Evolutionary conservation across 2,329 filamentous ascomycete species (phyloP).

Genomic region (Fusarium bactridioides): DNA sequence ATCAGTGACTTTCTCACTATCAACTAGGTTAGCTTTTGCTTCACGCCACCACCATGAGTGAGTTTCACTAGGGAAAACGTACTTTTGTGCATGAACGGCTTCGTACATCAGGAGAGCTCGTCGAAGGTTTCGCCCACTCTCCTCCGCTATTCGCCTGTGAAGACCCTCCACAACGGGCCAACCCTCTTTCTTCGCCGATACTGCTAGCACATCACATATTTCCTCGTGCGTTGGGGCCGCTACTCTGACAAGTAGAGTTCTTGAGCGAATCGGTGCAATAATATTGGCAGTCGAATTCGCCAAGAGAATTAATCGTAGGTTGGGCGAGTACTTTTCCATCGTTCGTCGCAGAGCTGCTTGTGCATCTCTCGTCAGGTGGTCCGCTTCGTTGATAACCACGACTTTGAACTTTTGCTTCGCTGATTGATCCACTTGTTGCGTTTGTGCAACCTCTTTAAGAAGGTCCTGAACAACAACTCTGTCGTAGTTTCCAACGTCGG

Average conservation of each 20-base stretch:
- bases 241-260: slow-evolving; percentile 90
- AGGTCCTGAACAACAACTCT: slow-evolving; percentile 95
- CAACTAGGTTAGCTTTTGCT: slow-evolving; percentile 41
- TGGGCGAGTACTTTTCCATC: slow-evolving; percentile 99
- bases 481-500: slow-evolving; percentile 95
- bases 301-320: slow-evolving; percentile 87
- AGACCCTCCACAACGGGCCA: slow-evolving; percentile 80
- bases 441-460: slow-evolving; percentile 97
- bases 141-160: slow-evolving; percentile 85
- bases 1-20: slow-evolving; percentile 88
- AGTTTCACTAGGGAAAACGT: slow-evolving; percentile 47
- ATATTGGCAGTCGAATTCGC: slow-evolving; percentile 98
- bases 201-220: slow-evolving; percentile 79
- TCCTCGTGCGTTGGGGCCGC: slow-evolving; percentile 86
- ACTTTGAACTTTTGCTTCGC: slow-evolving; percentile 97
- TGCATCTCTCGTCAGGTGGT: slow-evolving; percentile 91
- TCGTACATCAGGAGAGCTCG: slow-evolving; percentile 96
- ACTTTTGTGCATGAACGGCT: slow-evolving; percentile 97
- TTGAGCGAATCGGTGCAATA: slow-evolving; percentile 94
- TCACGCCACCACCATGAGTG: not conserved
- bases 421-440: slow-evolving; percentile 94
- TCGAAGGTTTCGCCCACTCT: slow-evolving; percentile 90
- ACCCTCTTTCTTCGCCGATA: slow-evolving; percentile 77
- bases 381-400: slow-evolving; percentile 98
- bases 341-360: slow-evolving; percentile 93